A percentile compares a stretch with the other conserved stretches of the same genome.
Conservation (phyloP, 140 eudicot species). For the Anethum foeniculum region DNA sequence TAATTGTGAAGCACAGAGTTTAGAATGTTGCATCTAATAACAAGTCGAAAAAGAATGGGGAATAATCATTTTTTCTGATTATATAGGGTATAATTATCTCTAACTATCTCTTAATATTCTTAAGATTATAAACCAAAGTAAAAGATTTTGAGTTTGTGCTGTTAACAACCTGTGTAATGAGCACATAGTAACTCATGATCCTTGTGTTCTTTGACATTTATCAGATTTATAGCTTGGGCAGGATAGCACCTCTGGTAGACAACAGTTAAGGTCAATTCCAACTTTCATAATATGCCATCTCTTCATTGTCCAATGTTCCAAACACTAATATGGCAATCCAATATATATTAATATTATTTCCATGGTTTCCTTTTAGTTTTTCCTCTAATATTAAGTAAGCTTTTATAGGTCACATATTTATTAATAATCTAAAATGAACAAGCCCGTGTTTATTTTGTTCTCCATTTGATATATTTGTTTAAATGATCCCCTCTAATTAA, state of each 20-base stretch:
- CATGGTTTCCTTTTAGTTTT: not conserved
- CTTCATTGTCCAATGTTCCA: not conserved
- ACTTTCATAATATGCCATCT: not conserved
- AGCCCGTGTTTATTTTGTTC: not conserved
- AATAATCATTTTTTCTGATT: not conserved
- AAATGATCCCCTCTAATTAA: not conserved
- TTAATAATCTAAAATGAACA: not conserved
- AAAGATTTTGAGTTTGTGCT: not conserved
- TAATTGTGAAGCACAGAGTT: not conserved
- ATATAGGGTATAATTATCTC: not conserved
- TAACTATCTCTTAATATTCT: not conserved
- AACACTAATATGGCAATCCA: not conserved
- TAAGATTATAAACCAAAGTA: not conserved
- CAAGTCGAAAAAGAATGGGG: not conserved
- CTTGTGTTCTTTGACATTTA: slow-evolving; percentile 1
- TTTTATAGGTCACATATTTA: not conserved
- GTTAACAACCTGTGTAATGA: not conserved
- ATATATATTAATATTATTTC: not conserved
- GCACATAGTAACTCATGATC: slow-evolving; percentile 6
- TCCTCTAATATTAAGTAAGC: not conserved
- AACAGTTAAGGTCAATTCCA: slow-evolving; percentile 5
- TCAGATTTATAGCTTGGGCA: slow-evolving; percentile 9
- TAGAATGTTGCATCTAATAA: not conserved
- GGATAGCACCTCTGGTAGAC: slow-evolving; percentile 4
- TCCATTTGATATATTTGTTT: not conserved